Conservation (phyloP, 495 filamentous ascomycete genomes). For the Cladorrhinum samala region DNA sequence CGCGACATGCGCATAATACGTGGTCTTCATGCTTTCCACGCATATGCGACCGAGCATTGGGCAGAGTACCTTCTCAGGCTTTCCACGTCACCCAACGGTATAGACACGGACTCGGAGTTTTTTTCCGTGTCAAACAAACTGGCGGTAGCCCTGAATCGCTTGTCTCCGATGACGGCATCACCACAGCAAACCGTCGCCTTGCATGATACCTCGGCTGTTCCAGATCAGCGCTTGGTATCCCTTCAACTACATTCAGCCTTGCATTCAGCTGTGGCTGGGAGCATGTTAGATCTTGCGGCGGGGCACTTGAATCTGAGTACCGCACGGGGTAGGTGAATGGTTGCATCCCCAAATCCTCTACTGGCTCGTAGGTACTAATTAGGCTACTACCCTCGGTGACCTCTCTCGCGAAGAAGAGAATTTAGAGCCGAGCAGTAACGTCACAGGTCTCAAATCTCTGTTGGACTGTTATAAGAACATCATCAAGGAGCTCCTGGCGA, state of each 20-base stretch:
- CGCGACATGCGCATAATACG: neutral
- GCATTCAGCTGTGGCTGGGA: too few relatives aligned
- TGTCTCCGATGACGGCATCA: neutral
- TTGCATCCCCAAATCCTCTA: too few relatives aligned
- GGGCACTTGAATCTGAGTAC: too few relatives aligned
- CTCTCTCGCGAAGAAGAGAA: too few relatives aligned
- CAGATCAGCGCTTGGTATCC: too few relatives aligned
- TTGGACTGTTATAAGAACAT: neutral
- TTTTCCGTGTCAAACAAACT: neutral
- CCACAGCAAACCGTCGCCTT: neutral
- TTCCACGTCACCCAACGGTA: neutral
- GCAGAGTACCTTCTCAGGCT: neutral
- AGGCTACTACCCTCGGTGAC: too few relatives aligned
- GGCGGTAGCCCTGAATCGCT: too few relatives aligned
- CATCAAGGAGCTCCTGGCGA: neutral
- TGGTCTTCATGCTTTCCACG: neutral
- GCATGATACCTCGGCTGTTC: neutral
- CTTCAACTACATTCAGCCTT: too few relatives aligned
- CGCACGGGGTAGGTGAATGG: too few relatives aligned
- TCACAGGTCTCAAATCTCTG: neutral
- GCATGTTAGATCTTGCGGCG: too few relatives aligned
- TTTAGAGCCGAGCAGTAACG: neutral
- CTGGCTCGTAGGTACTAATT: too few relatives aligned
- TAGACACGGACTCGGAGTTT: neutral
- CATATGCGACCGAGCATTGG: neutral